Base-by-base conservation (phyloP, 441 rosid species). In the Adansonia grandidieri region DNA sequence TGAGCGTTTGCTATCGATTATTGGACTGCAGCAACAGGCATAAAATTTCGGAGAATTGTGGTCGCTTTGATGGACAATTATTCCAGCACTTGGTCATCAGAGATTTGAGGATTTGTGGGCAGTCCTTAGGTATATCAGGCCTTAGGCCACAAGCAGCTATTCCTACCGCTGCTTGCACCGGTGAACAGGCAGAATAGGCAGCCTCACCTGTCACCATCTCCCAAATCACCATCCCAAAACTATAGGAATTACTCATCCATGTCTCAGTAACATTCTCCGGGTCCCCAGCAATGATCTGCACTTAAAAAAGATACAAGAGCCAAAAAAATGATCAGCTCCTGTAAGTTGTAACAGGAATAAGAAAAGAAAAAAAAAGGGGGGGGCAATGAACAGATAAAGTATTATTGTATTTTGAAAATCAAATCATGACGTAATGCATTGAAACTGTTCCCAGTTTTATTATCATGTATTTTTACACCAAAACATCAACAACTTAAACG, bases 201-300 rank as follows among this genome's bases (percentile, higher is more conserved):
- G 91, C 90, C 84, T 95, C 98, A 20, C 98, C 98, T 0, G 96
- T 87, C 80, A 95, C 95, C 97, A 90, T 92, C 84, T 95, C 99
- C 99, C 99, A 95, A 62, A 92, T 73, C 75, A 95, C 92, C 99
- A 95, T 95, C 51, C 99, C 99, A 6, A 90, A 93, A 86, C 98
- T 95, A 80, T 92, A 95, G 24, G 84, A 92, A 83, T 95, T 95
- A 78, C 99, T 95, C 99, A 92, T 95, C 94, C 96, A 92, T 40
- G 99, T 93, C 92, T 95, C 99, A 0, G 85, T 82, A 1, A 94
- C 93, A 77, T 84, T 88, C 86, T 93, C 99, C 1, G 97, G 99
- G 79, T 95, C 99, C 24, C 99, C 97, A 24, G 99, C 96, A 82
- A 95, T 92, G 47, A 93, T 92, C 99, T 95, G 93, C 51, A 84